Evolutionary conservation across 1,139 yeast genomes (phyloP), one percentile per base, ranked within the genome.

Genomic region (Suhomyces wounanorum): DNA sequence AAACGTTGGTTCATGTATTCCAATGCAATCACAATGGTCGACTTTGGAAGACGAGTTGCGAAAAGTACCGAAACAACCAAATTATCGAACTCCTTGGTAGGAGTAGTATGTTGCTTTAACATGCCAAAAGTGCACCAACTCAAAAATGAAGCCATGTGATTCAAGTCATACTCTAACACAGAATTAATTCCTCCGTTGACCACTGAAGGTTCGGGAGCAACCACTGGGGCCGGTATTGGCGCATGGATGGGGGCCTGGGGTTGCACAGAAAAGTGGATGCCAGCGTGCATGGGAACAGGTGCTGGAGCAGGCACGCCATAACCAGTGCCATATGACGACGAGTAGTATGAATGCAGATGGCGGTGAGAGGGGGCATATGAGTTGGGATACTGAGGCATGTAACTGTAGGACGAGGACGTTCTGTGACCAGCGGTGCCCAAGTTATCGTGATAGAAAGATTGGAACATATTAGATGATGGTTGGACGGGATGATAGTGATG

Each of bases 11-110:
- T 75, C 70, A 92, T 75, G 64, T 89, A 90, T 59, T 89, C 91
- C 61, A 91, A 75, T 14, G 96, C 85, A 62, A 91, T 77, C 43
- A 90, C 75, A 43, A 94, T 79, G 26, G 98, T 88, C 8, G 91
- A 81, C 58, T 84, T 82, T 31, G 97, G 96, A 57, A 94, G 76
- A 58, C 98, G 80, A 6, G 97, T 94, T n/a, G 97, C 96, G 56
- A 85, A 80, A 52, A 94, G 74, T 6, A 92, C 94, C 37, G 87
- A 82, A 50, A 78, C 77, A 23, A 89, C 73, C 58, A 84, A 82
- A 56, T 77, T 75, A 62, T 79, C 82, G 65, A 88, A 87, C 41
- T 81, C 78, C 35, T 73, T 71, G 43, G 83, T 65, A 21, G 88
- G 85, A 54, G 67, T 70, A 59, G 81, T 64, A 51, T 68, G 71